Percentiles rank a stretch among this genome's conserved stretches.
Evolutionary conservation across 495 filamentous ascomycete species (phyloP).

Genomic region (Tuber calosporum): DNA sequence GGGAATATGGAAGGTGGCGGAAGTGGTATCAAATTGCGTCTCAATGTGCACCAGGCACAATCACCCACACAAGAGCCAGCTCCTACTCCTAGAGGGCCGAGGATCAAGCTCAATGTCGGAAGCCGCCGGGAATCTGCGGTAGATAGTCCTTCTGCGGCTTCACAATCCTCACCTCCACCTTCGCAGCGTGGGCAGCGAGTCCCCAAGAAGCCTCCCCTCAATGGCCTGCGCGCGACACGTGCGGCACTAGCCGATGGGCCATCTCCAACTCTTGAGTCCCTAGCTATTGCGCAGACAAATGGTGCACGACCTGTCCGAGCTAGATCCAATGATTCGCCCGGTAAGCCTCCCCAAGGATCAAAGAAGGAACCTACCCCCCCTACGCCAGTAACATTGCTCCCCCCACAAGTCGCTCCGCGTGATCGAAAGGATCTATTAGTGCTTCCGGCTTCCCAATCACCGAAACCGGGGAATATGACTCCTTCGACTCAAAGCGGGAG

Average conservation of each 20-base stretch:
- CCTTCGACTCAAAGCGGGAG: conserved; percentile 6
- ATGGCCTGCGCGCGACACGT: not conserved
- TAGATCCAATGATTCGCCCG: not conserved
- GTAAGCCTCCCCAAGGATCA: not conserved
- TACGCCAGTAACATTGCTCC: conserved; percentile 1
- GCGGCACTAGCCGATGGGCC: conserved; percentile 11
- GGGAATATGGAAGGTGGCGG: conserved; percentile 33
- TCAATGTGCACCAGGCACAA: conserved; percentile 39
- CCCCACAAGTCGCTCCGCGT: not conserved
- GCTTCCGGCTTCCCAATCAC: conserved; percentile 5
- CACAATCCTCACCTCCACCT: conserved; percentile 14
- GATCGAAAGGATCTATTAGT: conserved; percentile 12
- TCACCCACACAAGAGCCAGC: conserved; percentile 44
- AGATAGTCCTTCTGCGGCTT: conserved; percentile 10
- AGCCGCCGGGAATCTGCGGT: conserved; percentile 40
- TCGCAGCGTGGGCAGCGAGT: conserved; percentile 10
- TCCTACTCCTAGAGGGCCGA: conserved; percentile 59
- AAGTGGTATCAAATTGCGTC: conserved; percentile 39
- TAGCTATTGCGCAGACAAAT: conserved; percentile 8
- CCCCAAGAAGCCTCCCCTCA: conserved; percentile 10
- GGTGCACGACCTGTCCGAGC: conserved; percentile 11
- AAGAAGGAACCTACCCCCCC: conserved; percentile 8
- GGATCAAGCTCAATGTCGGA: conserved; percentile 68
- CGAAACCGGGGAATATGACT: not conserved
- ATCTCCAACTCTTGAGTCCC: conserved; percentile 13